A percentile compares a stretch with the other conserved stretches of the same genome.
Conservation (phyloP, 352 stramenopile species). For the Pythium aphanidermatum region DNA sequence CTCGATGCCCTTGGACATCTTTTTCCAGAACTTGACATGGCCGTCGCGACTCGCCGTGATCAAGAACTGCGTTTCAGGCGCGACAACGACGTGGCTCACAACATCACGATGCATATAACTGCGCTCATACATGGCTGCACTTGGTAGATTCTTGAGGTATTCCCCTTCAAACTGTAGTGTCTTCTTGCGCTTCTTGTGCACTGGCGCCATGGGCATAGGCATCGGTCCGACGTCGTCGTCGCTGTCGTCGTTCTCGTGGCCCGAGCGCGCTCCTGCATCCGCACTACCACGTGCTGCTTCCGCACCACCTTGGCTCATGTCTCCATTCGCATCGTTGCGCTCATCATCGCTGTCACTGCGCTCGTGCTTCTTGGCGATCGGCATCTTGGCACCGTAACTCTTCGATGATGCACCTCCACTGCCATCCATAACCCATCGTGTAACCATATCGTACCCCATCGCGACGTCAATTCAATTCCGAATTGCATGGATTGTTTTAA, state of each 20-base stretch:
- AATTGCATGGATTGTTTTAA: background rate
- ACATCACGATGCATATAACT: constrained; percentile 97
- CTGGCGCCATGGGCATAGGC: constrained; percentile 35
- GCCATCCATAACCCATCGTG: no score
- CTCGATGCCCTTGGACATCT: constrained; percentile 93
- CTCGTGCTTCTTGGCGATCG: no score
- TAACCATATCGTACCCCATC: no score
- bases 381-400: no score
- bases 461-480: background rate
- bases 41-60: constrained; percentile 95
- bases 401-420: no score
- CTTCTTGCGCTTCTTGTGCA: constrained; percentile 36
- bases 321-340: no score
- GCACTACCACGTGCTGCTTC: no score
- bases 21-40: constrained; percentile 99
- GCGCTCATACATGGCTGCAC: constrained; percentile 91
- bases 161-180: constrained; percentile 54
- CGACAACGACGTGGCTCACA: constrained; percentile 91
- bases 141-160: constrained; percentile 82
- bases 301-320: no score
- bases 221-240: constrained; percentile 53
- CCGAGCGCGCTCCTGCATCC: no score
- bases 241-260: constrained; percentile 13
- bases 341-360: no score
- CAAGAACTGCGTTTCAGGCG: constrained; percentile 93